Base-by-base conservation (phyloP, 2,329 filamentous ascomycete species). In the Acephala macrosclerotiorum region DNA sequence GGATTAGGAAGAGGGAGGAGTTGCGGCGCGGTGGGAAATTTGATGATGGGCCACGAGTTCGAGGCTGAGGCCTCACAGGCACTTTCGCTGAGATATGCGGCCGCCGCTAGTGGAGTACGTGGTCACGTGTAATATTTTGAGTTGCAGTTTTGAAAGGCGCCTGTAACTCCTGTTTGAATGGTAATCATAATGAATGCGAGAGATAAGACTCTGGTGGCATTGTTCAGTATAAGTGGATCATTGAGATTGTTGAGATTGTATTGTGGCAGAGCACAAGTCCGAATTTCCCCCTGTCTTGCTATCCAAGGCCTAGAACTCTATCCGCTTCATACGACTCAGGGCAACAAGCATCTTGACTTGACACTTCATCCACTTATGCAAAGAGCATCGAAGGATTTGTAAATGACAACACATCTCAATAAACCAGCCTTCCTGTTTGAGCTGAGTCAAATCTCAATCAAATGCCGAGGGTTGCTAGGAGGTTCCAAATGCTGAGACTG, bases 41-140 rank as follows among this genome's bases (percentile, higher is more conserved):
- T 58, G 35, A 25, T 22, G 42, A 58, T 61, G 47, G 25, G 45
- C 29, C 61, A 51, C 60, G 58, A 65, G 29, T 26, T 22, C 58
- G 61, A 66, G 66, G 66, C 63, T 64, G 63, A 66, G 55, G 22
- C n/a, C 6, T 16, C n/a, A 16, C 8, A 33, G 25, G 49, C 49
- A 53, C 49, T 14, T 29, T 33, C 9, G n/a, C n/a, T n/a, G 22
- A 49, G 45, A 42, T n/a, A 26, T 49, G 45, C 45, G 45, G 45
- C 45, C 29, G n/a, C n/a, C n/a, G n/a, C n/a, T n/a, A n/a, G n/a
- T n/a, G n/a, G n/a, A n/a, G n/a, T n/a, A n/a, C n/a, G n/a, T n/a
- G 7, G 25, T 66, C 64, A 66, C 59, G 59, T 66, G 64, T 2
- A 1, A 6, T 9, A 1, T 1, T 11, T 36, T 22, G 25, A 22